A percentile compares a stretch with the other conserved stretches of the same genome.
Evolutionary conservation across 441 rosid species (phyloP).

Genomic region (Croton laevigatus): DNA sequence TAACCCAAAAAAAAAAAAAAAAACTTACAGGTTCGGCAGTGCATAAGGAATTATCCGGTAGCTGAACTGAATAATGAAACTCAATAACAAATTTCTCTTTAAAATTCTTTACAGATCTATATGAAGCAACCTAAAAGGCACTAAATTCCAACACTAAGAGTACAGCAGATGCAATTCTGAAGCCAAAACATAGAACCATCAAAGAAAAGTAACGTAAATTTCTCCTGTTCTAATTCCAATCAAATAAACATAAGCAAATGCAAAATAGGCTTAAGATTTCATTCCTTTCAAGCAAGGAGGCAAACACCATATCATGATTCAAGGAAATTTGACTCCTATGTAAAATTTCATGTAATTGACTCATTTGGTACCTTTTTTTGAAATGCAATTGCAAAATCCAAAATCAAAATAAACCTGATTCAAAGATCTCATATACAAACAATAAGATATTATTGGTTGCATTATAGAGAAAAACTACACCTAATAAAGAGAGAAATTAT

Average conservation of each 20-base stretch:
- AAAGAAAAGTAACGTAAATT: background rate
- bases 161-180: background rate
- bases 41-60: background rate
- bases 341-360: background rate
- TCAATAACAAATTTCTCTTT: background rate
- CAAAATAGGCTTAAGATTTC: background rate
- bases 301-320: background rate
- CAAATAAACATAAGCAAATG: background rate
- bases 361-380: too few relatives aligned
- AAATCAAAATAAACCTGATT: background rate
- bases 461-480: too few relatives aligned
- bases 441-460: too few relatives aligned
- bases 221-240: background rate
- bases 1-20: background rate
- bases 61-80: background rate
- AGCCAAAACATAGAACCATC: background rate
- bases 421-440: background rate
- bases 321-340: background rate
- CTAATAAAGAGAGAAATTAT: too few relatives aligned
- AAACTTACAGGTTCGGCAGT: background rate
- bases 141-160: background rate
- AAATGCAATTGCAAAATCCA: too few relatives aligned
- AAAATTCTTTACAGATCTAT: background rate
- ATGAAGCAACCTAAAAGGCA: background rate
- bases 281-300: background rate